Evolutionary conservation across 2,329 filamentous ascomycete genomes (phyloP).

Genomic region (Sporothrix curviconia): DNA sequence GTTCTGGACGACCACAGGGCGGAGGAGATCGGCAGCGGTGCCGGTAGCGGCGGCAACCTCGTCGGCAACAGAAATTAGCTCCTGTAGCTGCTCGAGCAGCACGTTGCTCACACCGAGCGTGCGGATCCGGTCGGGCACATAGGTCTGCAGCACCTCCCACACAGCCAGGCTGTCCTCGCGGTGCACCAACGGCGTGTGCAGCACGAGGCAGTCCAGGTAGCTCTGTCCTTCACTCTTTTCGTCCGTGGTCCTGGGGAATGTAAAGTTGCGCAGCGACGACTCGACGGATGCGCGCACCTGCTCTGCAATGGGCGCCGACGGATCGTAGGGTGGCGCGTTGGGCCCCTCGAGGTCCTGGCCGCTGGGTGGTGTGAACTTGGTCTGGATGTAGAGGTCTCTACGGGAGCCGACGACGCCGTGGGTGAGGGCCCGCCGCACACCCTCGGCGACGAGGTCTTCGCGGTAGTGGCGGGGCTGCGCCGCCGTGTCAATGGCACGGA

Average conservation of each 20-base stretch:
- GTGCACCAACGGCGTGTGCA: constrained; percentile 53
- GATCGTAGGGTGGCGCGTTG: constrained; percentile 56
- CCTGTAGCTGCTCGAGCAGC: constrained; percentile 48
- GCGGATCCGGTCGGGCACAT: constrained; percentile 58
- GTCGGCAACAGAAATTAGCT: constrained; percentile 35
- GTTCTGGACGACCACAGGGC: constrained; percentile 65
- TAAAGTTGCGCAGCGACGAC: constrained; percentile 60
- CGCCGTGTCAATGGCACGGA: constrained; percentile 69
- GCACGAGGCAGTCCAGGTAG: constrained; percentile 67
- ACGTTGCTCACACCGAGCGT: constrained; percentile 71
- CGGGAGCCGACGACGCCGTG: constrained; percentile 47
- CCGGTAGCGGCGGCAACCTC: neutral
- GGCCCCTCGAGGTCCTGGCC: constrained; percentile 49
- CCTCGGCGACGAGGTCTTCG: constrained; percentile 63
- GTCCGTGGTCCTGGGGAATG: constrained; percentile 26
- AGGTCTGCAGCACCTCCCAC: constrained; percentile 60
- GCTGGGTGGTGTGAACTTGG: constrained; percentile 66
- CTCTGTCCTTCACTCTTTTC: constrained; percentile 17
- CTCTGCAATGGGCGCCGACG: constrained; percentile 48
- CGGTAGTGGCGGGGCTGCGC: constrained; percentile 73
- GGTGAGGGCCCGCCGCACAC: constrained; percentile 54
- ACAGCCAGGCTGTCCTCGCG: constrained; percentile 50
- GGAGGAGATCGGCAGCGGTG: neutral
- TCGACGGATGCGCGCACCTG: constrained; percentile 62
- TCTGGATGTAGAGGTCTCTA: constrained; percentile 65